Base-by-base conservation (phyloP, 1,284 basidiomycete genomes). In the Rhodotorula sp. region DNA sequence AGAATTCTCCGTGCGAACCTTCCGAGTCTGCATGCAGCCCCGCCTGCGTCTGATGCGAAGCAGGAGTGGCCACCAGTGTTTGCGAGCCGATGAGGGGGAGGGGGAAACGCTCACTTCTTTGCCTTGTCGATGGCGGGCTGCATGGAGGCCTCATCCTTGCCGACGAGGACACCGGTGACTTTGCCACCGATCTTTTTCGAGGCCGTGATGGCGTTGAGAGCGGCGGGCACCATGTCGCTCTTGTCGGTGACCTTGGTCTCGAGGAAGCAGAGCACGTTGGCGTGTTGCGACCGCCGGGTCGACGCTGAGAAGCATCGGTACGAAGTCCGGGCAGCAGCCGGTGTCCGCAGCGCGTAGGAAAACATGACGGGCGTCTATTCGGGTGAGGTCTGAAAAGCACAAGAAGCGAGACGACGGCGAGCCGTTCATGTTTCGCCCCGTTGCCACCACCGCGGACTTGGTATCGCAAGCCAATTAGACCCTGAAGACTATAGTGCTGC, bases 131-230 rank as follows among this genome's bases (percentile, higher is more conserved):
- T 83, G 1, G 90, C 86, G 46, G 80, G 80, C 68, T 87, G 84
- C n/a, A 92, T 85, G 73, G 49, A 56, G 6, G 91, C 86, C 33
- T 87, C 87, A 73, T 89, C 85, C 37, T 84, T 85, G 29, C 93
- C 93, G 20, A 93, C 84, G 48, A 99, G 83, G 56, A 99, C 84
- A n/a, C 90, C 95, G 56, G 92, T 90, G 56, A 97, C 88, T 78
- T 91, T 91, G 59, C 92, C 92, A 30, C 83, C 84, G 18, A 99
- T 85, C 77, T 90, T 85, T 74, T 87, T 83, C 2, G 95, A 95
- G 42, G 95, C 95, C 2, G 92, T 92, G 74, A 98, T 82, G 49
- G 95, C 95, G 46, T 90, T 91, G 68, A 96, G 85, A n/a, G 91
- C 90, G 15, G 87, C 88, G 8, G 92, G 86, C 73, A 93, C 91